Evolutionary conservation across 2,329 filamentous ascomycete species (phyloP).

Genomic region (Exophiala sp.): DNA sequence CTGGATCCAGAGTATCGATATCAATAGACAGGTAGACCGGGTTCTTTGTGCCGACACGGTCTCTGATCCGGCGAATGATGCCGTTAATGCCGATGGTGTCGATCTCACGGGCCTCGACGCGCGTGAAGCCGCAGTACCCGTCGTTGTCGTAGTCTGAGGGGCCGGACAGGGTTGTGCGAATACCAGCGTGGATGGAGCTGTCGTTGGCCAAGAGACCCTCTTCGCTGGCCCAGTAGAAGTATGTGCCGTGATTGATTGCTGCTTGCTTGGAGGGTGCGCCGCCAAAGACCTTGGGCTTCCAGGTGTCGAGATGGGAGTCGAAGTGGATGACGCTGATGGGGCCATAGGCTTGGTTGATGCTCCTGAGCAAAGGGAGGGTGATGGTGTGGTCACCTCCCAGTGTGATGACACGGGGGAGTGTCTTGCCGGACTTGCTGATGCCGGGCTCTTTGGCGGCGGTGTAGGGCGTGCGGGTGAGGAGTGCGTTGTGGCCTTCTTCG

Average conservation of each 20-base stretch:
- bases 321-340: conserved; percentile 64
- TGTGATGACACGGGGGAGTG: conserved; percentile 76
- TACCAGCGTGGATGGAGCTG: conserved; percentile 82
- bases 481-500: conserved; percentile 75
- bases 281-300: conserved; percentile 83
- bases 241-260: conserved; percentile 80
- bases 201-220: conserved; percentile 78
- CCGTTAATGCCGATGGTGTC: conserved; percentile 67
- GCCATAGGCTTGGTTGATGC: conserved; percentile 63
- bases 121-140: conserved; percentile 79
- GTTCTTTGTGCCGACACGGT: conserved; percentile 67
- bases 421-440: conserved; percentile 68
- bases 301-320: conserved; percentile 60
- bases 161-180: conserved; percentile 75
- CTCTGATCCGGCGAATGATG: conserved; percentile 73
- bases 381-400: conserved; percentile 51
- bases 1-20: conserved; percentile 83
- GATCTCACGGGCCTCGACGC: conserved; percentile 71
- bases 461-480: conserved; percentile 67
- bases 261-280: conserved; percentile 73
- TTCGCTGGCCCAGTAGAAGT: conserved; percentile 78
- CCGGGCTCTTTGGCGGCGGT: conserved; percentile 66
- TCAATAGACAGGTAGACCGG: conserved; percentile 82
- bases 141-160: conserved; percentile 81
- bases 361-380: conserved; percentile 51